Evolutionary conservation across 1,284 basidiomycete genomes (phyloP).

Genomic region (Naganishia cerealis): DNA sequence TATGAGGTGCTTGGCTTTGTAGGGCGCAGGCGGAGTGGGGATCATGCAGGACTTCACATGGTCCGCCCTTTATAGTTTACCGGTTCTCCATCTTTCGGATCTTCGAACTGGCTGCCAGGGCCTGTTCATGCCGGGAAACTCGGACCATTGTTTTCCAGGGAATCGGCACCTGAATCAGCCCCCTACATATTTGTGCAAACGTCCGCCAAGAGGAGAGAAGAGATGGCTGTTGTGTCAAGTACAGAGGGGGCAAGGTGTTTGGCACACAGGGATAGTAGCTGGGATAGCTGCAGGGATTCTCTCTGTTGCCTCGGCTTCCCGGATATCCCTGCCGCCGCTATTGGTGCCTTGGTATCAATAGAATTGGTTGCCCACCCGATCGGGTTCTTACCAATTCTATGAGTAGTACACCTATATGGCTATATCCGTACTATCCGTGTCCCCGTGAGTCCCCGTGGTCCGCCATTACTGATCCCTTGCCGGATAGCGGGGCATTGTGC

Average conservation of each 20-base stretch:
- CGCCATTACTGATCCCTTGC: not conserved
- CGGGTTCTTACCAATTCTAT: not conserved
- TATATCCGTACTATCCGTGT: constrained; percentile 2
- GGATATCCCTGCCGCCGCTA: too few species aligned
- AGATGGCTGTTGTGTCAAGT: not conserved
- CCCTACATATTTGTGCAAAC: not conserved
- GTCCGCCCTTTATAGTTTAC: not conserved
- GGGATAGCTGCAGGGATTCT: too few species aligned
- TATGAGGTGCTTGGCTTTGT: not conserved
- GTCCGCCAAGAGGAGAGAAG: not conserved
- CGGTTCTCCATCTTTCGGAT: not conserved
- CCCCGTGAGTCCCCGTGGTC: not conserved
- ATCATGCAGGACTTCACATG: not conserved
- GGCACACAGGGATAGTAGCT: not conserved
- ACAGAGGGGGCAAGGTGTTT: not conserved
- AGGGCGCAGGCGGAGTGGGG: not conserved
- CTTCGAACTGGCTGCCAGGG: not conserved
- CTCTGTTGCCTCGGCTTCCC: too few species aligned
- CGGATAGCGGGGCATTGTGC: not conserved
- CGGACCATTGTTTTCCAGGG: not conserved
- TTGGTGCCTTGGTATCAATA: not conserved
- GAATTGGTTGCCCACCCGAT: not conserved
- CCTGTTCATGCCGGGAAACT: not conserved
- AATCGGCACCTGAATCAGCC: not conserved
- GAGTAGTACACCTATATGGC: not conserved